Conservation (phyloP, 2,329 filamentous ascomycete species). For the Penicillium sp. region DNA sequence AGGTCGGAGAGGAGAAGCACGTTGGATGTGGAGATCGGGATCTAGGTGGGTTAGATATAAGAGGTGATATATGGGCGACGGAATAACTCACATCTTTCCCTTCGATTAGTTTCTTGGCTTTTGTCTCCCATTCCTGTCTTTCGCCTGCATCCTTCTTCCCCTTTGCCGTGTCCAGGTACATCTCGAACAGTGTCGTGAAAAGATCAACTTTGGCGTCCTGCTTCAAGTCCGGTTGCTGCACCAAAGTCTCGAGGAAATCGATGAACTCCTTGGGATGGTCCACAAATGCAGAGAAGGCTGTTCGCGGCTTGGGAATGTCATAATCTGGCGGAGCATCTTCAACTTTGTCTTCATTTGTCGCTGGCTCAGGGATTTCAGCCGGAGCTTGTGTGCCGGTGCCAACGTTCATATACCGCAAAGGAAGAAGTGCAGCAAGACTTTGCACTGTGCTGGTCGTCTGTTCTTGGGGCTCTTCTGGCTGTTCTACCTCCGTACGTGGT, state of each 20-base stretch:
- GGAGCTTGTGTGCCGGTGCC: slow-evolving; percentile 47
- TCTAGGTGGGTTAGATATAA: slow-evolving; percentile 35
- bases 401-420: slow-evolving; percentile 79
- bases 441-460: slow-evolving; percentile 73
- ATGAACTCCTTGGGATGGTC: slow-evolving; percentile 93
- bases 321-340: slow-evolving; percentile 60
- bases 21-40: slow-evolving; percentile 89
- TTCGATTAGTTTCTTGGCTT: slow-evolving; percentile 86
- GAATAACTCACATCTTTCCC: slow-evolving; percentile 60
- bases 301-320: slow-evolving; percentile 75
- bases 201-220: slow-evolving; percentile 78
- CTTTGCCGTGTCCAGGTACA: slow-evolving; percentile 89
- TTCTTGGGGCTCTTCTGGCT: slow-evolving; percentile 48
- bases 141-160: slow-evolving; percentile 66
- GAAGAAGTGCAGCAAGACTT: slow-evolving; percentile 79
- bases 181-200: slow-evolving; percentile 94
- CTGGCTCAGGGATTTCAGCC: slow-evolving; percentile 28
- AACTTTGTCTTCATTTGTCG: slow-evolving; percentile 23
- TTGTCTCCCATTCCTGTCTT: slow-evolving; percentile 80
- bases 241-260: slow-evolving; percentile 83
- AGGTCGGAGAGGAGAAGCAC: slow-evolving; percentile 90
- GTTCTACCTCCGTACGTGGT: slow-evolving; percentile 64
- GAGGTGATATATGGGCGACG: not conserved
- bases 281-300: slow-evolving; percentile 93
- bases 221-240: slow-evolving; percentile 68